phyloP scores from a whole-genome alignment of 345 rosid species.

The Lenwebbia sp. region DNA sequence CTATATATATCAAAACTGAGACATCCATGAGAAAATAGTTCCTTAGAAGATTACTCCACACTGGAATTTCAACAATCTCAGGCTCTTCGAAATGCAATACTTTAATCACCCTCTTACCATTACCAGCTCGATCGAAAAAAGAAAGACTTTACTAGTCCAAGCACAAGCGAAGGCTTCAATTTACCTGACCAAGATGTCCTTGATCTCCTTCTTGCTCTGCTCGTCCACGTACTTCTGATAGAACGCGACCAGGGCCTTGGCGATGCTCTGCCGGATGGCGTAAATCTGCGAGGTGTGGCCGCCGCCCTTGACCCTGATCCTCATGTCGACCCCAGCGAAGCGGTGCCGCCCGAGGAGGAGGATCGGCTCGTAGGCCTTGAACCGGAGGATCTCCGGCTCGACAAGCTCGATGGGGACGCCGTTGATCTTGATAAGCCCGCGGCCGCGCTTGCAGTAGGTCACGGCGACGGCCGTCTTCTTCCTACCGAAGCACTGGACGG shows the following conservation, averaged over 20 bases:
- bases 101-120: background rate
- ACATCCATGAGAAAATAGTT: background rate
- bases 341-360: constrained; percentile 73
- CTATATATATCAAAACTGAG: background rate
- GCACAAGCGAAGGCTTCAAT: background rate
- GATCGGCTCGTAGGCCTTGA: constrained; percentile 69
- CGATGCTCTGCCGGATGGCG: constrained; percentile 88
- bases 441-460: constrained; percentile 69
- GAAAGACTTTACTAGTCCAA: background rate
- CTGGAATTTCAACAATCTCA: background rate
- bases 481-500: constrained; percentile 75
- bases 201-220: constrained; percentile 86
- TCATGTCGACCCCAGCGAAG: constrained; percentile 63
- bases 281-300: constrained; percentile 78
- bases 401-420: constrained; percentile 72
- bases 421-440: constrained; percentile 67
- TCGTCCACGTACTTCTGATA: constrained; percentile 87
- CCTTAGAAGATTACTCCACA: background rate
- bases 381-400: constrained; percentile 74
- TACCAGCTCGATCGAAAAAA: background rate
- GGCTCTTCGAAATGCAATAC: background rate
- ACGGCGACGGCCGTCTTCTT: constrained; percentile 87
- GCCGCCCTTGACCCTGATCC: constrained; percentile 64
- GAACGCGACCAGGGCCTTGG: constrained; percentile 73
- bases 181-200: constrained; percentile 63